Percentiles rank a stretch among this genome's conserved stretches.
These are phyloP conservation scores for Cercospora citrullina DNA, from an alignment of 2,329 filamentous ascomycete genomes.

Conservation along the genomic window DNA sequence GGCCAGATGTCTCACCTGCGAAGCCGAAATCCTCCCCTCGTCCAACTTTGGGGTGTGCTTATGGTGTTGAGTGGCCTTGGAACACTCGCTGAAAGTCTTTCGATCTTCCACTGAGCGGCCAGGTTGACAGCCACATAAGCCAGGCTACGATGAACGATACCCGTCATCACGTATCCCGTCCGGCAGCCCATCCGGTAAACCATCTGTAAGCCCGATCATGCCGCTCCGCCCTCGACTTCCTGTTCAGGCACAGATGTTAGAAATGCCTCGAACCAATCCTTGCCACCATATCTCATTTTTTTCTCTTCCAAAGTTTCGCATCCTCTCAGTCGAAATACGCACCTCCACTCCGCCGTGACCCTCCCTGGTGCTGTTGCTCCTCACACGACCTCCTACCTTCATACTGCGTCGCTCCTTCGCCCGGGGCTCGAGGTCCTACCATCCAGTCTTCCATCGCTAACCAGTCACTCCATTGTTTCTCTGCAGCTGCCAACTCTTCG, in stretches of 20 bases:
- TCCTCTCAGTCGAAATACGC: background rate
- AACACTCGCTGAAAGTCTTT: background rate
- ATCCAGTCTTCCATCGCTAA: slow-evolving; percentile 98
- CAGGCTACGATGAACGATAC: slow-evolving; percentile 11
- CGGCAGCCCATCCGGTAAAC: slow-evolving; percentile 3
- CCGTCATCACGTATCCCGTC: slow-evolving; percentile 7
- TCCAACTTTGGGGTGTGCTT: background rate
- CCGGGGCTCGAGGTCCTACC: slow-evolving; percentile 76
- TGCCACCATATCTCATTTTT: background rate
- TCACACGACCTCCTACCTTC: slow-evolving; percentile 6
- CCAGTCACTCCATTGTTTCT: slow-evolving; percentile 91
- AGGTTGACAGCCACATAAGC: background rate
- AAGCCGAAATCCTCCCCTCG: background rate
- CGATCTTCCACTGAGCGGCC: background rate
- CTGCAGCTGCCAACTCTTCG: slow-evolving; percentile 78
- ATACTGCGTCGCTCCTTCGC: background rate
- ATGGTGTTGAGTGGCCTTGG: background rate
- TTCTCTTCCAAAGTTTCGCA: background rate
- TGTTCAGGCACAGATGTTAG: background rate
- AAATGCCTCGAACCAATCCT: background rate
- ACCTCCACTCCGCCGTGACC: background rate
- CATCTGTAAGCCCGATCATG: background rate
- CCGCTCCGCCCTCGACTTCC: slow-evolving; percentile 7
- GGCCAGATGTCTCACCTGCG: background rate
- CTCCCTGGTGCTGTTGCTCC: background rate